Conservation (phyloP, 148 eudicot species). For the Nyssa sinensis region DNA sequence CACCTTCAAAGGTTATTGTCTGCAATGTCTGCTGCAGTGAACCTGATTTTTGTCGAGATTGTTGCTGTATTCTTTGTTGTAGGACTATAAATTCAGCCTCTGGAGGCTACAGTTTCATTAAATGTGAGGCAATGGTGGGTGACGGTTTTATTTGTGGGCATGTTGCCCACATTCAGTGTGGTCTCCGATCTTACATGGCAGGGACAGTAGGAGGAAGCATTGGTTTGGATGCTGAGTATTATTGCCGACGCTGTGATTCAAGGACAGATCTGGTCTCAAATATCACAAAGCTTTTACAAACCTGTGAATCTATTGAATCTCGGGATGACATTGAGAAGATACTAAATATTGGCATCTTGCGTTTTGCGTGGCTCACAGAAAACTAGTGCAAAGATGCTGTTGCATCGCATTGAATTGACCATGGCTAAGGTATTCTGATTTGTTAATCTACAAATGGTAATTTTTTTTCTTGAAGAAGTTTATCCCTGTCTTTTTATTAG, state of each 20-base stretch:
- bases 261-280: constrained; percentile 68
- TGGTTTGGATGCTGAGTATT: constrained; percentile 81
- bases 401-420: constrained; percentile 43
- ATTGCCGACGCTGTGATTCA: constrained; percentile 84
- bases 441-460: constrained; percentile 6
- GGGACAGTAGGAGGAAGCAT: constrained; percentile 89
- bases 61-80: constrained; percentile 86
- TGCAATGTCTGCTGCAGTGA: constrained; percentile 86
- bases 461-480: constrained; percentile 14
- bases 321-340: constrained; percentile 50
- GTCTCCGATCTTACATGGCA: constrained; percentile 80
- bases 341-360: constrained; percentile 44
- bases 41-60: constrained; percentile 71
- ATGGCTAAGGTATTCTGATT: constrained; percentile 62
- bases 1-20: constrained; percentile 37
- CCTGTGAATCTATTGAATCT: constrained; percentile 55
- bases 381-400: constrained; percentile 47
- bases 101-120: constrained; percentile 66
- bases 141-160: constrained; percentile 73
- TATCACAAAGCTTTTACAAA: constrained; percentile 47
- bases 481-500: constrained; percentile 12
- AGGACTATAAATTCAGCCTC: constrained; percentile 36
- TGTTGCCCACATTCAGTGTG: constrained; percentile 72
- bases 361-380: constrained; percentile 65
- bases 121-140: constrained; percentile 49